phyloP scores from a whole-genome alignment of 2,329 filamentous ascomycete species.

The Claviceps sp. region DNA sequence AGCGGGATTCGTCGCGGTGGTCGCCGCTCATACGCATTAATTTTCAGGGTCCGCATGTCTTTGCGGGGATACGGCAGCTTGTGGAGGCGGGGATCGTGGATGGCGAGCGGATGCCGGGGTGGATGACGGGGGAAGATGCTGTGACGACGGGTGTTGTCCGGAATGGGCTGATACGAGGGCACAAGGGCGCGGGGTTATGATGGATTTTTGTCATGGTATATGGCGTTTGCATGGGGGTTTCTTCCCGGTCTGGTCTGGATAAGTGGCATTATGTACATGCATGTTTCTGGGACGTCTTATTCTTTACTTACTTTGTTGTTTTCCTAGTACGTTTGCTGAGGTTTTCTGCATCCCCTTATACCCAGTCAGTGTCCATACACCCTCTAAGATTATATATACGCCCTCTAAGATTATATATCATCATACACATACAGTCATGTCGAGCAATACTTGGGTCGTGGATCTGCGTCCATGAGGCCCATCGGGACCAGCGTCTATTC shows the following conservation, averaged over 20 bases:
- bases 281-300: slow-evolving; percentile 1
- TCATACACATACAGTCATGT: not conserved
- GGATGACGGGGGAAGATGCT: slow-evolving; percentile 81
- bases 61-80: slow-evolving; percentile 64
- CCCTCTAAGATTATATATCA: not conserved
- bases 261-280: slow-evolving; percentile 5
- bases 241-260: slow-evolving; percentile 1
- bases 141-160: slow-evolving; percentile 60
- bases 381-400: not conserved
- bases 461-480: not conserved
- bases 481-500: not conserved
- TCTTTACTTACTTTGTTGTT: not conserved
- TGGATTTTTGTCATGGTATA: slow-evolving; percentile 3
- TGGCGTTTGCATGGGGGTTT: slow-evolving; percentile 2
- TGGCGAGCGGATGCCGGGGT: slow-evolving; percentile 68
- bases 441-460: not conserved
- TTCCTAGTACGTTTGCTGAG: no score
- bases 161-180: slow-evolving; percentile 48
- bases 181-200: slow-evolving; percentile 42
- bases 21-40: slow-evolving; percentile 40
- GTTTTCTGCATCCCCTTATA: not conserved
- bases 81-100: slow-evolving; percentile 67
- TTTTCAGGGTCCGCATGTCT: slow-evolving; percentile 66
- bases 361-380: slow-evolving; percentile 16
- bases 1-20: slow-evolving; percentile 17